Base-by-base conservation (phyloP, 495 filamentous ascomycete genomes). In the Daldinia vernicosa region DNA sequence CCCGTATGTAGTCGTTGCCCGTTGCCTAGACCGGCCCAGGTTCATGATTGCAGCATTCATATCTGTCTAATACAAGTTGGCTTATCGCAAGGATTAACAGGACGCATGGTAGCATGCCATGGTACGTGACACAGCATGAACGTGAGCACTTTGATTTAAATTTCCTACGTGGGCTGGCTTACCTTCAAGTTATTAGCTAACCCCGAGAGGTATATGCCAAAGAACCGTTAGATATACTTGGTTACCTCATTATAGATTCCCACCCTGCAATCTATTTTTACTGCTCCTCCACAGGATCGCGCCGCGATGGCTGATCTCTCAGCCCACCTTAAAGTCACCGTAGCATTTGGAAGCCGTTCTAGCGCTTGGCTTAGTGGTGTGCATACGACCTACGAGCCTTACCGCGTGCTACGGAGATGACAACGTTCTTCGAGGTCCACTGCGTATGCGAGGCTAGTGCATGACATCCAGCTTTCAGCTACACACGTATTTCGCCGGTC, bases 391-490 rank as follows among this genome's bases (percentile, higher is more conserved):
- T 45, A 24, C 43, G 9, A 47, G 43, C 19, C 43, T 24, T 47
- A 11, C 17, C 19, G 17, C 6, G 17, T 11, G 19, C 43, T 7
- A 47, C 43, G 43, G 43, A 24, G 3, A 24, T 4, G 43, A 47
- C 19, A 47, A 22, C 8, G 9, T 24, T 24, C 43, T 5, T 22
- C 1, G 19, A 47, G 19, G 11, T 24, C 43, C 43, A 47, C 17
- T 4, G 11, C 9, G 19, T 24, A 22, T 47, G 43, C 43, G 43
- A 47, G 17, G 43, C 43, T 47, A 47, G 22, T 47, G 43, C 43
- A 47, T 47, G 43, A 47, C 43, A 47, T 47, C 43, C 43, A 47
- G 43, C 43, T 47, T 47, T 47, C 43, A 47, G 43, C 43, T 47
- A 5, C 17, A 47, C 8, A 9, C 4, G 8, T 22, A 47, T 47